These are phyloP conservation scores for Vickermania spadyakhi DNA, from an alignment of 208 protist species.

Conservation along the genomic window DNA sequence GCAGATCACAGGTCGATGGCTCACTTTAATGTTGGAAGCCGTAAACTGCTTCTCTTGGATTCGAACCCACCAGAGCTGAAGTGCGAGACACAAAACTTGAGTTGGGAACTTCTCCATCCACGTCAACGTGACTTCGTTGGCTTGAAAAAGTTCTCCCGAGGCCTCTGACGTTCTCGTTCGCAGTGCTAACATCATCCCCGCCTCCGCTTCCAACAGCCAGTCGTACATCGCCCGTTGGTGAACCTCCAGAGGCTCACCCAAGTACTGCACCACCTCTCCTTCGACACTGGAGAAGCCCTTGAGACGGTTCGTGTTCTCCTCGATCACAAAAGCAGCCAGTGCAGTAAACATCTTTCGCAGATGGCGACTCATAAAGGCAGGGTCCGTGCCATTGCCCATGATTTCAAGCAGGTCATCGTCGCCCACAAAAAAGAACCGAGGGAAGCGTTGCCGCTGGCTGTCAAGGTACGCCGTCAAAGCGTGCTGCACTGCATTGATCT, in stretches of 20 bases:
- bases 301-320: conserved; percentile 29
- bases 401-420: conserved; percentile 99
- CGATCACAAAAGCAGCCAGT: conserved; percentile 77
- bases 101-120: conserved; percentile 88
- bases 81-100: conserved; percentile 89
- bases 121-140: conserved; percentile 31
- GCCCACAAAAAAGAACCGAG: conserved; percentile 99
- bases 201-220: conserved; percentile 90
- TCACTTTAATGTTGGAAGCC: neutral
- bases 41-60: conserved; percentile 71
- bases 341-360: conserved; percentile 99
- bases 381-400: conserved; percentile 96
- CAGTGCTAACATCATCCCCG: conserved; percentile 87
- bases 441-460: conserved; percentile 93
- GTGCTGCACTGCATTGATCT: conserved; percentile 95
- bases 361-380: conserved; percentile 93
- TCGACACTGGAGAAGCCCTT: conserved; percentile 87
- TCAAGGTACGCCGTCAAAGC: conserved; percentile 97
- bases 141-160: conserved; percentile 12
- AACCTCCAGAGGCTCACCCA: conserved; percentile 29
- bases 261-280: conserved; percentile 36
- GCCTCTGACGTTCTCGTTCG: conserved; percentile 44
- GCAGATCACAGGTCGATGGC: conserved; percentile 4
- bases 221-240: conserved; percentile 85
- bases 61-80: conserved; percentile 90